Base-by-base conservation (phyloP, 345 rosid genomes). In the Gossypium anomalum region DNA sequence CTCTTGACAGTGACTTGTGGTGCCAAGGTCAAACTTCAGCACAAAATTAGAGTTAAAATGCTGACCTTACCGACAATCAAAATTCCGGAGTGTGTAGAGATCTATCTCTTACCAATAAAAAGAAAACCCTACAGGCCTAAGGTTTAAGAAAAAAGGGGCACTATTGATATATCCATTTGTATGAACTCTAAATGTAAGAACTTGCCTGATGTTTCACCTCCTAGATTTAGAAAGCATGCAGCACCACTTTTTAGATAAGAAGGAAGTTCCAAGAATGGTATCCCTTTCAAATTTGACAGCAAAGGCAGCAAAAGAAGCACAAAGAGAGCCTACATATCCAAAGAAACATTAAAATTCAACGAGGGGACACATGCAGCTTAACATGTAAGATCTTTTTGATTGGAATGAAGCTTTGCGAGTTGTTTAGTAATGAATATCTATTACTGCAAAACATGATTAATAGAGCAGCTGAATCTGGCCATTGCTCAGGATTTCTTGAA, bases 221-320 rank as follows among this genome's bases (percentile, higher is more conserved):
- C 92, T 66, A 66, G 79, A 70, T 93, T 92, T 44, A 92, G 72
- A 80, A 93, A 87, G 86, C 98, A 92, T 66, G 90, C 91, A 67
- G 90, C 92, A 77, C 97, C 98, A 82, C 86, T 83, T 84, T 81
- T 92, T 56, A 93, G 75, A 81, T 90, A 90, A 0, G 74, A 69
- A 74, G 89, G 96, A 80, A 93, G 90, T 79, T 86, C 82, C 2
- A 80, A 72, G 77, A 90, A 86, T 34, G 92, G 89, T 80, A 90
- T 90, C 69, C 98, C 97, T 84, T 85, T 90, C 86, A 93, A 78
- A 83, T 84, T 93, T 75, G 97, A 92, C 71, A 93, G 81, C 3
- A 93, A 76, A 78, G 97, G 97, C 71, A 93, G 71, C 73, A 92
- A 65, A 41, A 92, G 85, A 75, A 91, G 83, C 70, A 93, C 94